These are phyloP conservation scores for Pythium coloratum DNA, from an alignment of 352 stramenopile species.

Conservation along the genomic window DNA sequence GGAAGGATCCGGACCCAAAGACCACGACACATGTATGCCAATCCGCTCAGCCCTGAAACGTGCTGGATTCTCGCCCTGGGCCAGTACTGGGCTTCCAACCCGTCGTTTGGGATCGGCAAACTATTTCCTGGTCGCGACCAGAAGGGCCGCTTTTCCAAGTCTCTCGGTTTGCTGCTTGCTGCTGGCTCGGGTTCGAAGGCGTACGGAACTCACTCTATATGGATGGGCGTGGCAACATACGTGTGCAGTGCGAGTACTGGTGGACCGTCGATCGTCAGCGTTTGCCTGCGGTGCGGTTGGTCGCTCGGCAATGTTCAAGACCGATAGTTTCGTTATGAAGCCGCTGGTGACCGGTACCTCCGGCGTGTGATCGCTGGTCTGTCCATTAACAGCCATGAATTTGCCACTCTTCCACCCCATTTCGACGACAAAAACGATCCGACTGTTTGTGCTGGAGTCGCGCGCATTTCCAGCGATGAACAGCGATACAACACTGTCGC, in stretches of 20 bases:
- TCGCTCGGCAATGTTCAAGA: slow-evolving; percentile 12
- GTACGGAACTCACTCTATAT: slow-evolving; percentile 21
- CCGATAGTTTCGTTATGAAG: slow-evolving; percentile 20
- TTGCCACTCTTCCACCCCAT: slow-evolving; percentile 15
- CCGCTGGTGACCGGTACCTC: slow-evolving; percentile 21
- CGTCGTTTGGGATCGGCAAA: no score
- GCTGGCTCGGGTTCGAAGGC: not conserved
- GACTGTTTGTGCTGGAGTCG: not conserved
- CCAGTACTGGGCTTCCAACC: no score
- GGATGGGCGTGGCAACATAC: slow-evolving; percentile 22
- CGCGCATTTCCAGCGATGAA: no score
- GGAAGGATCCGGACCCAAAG: slow-evolving; percentile 11
- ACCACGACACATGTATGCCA: slow-evolving; percentile 25
- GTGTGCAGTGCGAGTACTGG: slow-evolving; percentile 17
- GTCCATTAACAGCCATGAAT: slow-evolving; percentile 7
- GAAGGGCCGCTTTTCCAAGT: not conserved
- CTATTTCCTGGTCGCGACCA: slow-evolving; percentile 1
- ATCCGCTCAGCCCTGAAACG: slow-evolving; percentile 1
- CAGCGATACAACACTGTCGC: not conserved
- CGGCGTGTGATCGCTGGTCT: slow-evolving; percentile 18
- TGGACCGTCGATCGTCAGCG: slow-evolving; percentile 17
- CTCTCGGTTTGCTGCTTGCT: not conserved
- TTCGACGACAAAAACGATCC: not conserved
- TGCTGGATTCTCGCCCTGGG: no score
- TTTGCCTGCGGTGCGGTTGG: slow-evolving; percentile 21